These are phyloP conservation scores for Penicillium sp. DNA, from an alignment of 2,329 filamentous ascomycete species.

Conservation along the genomic window DNA sequence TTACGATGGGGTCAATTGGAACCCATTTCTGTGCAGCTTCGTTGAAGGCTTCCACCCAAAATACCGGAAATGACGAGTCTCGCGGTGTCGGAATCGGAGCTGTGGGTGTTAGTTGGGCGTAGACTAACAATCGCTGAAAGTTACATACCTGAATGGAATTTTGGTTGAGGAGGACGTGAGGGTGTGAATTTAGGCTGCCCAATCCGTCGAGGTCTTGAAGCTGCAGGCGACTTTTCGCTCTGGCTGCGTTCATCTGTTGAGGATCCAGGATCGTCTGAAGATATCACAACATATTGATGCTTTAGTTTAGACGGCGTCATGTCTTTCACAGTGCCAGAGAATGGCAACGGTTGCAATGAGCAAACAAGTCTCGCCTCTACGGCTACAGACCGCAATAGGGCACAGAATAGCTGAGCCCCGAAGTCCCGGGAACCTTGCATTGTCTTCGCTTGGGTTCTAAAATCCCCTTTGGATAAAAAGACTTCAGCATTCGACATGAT, in stretches of 20 bases:
- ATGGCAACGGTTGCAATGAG: constrained; percentile 80
- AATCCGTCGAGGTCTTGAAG: constrained; percentile 32
- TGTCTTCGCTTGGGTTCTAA: constrained; percentile 65
- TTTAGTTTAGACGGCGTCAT: constrained; percentile 45
- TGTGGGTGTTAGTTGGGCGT: constrained; percentile 25
- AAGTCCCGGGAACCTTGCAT: constrained; percentile 83
- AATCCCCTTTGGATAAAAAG: constrained; percentile 69
- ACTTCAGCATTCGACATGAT: constrained; percentile 65
- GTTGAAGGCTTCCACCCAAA: constrained; percentile 93
- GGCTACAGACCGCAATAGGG: constrained; percentile 77
- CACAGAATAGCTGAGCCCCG: constrained; percentile 87
- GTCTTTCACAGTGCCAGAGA: constrained; percentile 52
- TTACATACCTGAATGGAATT: constrained; percentile 22
- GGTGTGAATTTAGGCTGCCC: constrained; percentile 39
- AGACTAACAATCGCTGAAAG: neutral
- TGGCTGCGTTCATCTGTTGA: constrained; percentile 31
- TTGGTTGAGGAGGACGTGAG: constrained; percentile 20
- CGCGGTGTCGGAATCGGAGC: constrained; percentile 51
- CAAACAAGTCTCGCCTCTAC: constrained; percentile 82
- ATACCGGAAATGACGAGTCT: constrained; percentile 78
- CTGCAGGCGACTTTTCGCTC: constrained; percentile 14
- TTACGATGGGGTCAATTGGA: constrained; percentile 80
- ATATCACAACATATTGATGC: constrained; percentile 38
- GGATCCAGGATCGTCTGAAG: constrained; percentile 36
- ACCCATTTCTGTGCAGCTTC: constrained; percentile 88